A percentile compares a stretch with the other conserved stretches of the same genome.
phyloP scores from a whole-genome alignment of 2,329 filamentous ascomycete genomes.

The Penicillium sp. region DNA sequence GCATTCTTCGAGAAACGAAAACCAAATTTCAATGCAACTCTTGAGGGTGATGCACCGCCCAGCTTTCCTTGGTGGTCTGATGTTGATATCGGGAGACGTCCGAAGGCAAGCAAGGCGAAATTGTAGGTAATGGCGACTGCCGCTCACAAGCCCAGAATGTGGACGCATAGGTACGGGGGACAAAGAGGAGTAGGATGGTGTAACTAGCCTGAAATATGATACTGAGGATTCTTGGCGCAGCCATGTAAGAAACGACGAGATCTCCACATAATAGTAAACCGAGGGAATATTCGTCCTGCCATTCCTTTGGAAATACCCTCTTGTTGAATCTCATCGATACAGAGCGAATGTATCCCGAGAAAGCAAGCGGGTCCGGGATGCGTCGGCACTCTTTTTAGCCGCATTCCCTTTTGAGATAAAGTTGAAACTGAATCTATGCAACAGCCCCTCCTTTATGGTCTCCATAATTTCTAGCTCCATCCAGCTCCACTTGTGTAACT shows the following conservation, averaged over 20 bases:
- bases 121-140: background rate
- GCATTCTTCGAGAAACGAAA: slow-evolving; percentile 9
- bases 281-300: background rate
- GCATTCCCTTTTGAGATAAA: background rate
- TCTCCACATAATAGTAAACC: background rate
- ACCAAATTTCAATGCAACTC: slow-evolving; percentile 2
- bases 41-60: slow-evolving; percentile 7
- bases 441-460: background rate
- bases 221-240: background rate
- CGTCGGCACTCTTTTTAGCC: background rate
- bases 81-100: slow-evolving; percentile 1
- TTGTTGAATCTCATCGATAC: background rate
- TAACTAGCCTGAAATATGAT: no score
- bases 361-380: background rate
- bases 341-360: background rate
- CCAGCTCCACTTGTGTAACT: background rate
- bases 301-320: background rate
- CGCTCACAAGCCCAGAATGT: background rate
- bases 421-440: background rate
- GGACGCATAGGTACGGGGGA: background rate
- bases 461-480: background rate
- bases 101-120: slow-evolving; percentile 2
- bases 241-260: background rate
- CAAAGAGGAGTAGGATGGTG: no score
- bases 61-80: slow-evolving; percentile 11